Evolutionary conservation across 2,329 filamentous ascomycete species (phyloP).

Genomic region (Epichloe festucae): DNA sequence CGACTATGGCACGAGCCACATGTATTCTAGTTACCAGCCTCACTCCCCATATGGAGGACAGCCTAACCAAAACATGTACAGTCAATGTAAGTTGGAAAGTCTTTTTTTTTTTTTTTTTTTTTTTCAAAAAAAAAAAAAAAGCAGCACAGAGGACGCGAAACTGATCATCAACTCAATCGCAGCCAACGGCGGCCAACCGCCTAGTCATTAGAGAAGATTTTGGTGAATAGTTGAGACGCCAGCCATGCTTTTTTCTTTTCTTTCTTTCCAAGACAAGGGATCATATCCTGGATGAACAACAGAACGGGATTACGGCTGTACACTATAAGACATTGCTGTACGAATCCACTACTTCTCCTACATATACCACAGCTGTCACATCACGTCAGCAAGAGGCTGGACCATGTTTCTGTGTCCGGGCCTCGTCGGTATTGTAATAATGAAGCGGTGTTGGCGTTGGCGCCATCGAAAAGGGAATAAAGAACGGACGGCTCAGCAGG

Average conservation of each 20-base stretch:
- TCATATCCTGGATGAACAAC: not conserved
- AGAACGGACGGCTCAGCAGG: conserved; percentile 1
- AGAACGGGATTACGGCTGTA: conserved; percentile 1
- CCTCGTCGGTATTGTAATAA: not conserved
- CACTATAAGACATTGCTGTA: conserved; percentile 1
- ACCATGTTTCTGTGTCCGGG: not conserved
- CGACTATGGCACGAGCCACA: conserved; percentile 41
- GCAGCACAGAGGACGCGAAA: not conserved
- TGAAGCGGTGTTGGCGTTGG: conserved; percentile 1
- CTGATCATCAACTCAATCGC: not conserved
- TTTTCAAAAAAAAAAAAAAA: not conserved
- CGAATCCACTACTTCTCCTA: not conserved
- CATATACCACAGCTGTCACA: not conserved
- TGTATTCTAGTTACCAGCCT: conserved; percentile 45
- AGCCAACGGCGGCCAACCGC: conserved; percentile 8
- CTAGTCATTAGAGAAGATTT: not conserved
- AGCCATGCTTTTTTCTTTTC: not conserved
- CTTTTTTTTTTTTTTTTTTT: not conserved
- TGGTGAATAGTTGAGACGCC: not conserved
- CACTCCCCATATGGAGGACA: conserved; percentile 46
- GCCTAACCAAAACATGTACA: conserved; percentile 46
- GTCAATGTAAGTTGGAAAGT: conserved; percentile 33
- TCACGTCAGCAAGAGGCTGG: not conserved
- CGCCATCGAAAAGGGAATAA: not conserved
- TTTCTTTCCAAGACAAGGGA: not conserved